Evolutionary conservation across 257 asterid genomes (phyloP).

Genomic region (Osmanthus fragrans): DNA sequence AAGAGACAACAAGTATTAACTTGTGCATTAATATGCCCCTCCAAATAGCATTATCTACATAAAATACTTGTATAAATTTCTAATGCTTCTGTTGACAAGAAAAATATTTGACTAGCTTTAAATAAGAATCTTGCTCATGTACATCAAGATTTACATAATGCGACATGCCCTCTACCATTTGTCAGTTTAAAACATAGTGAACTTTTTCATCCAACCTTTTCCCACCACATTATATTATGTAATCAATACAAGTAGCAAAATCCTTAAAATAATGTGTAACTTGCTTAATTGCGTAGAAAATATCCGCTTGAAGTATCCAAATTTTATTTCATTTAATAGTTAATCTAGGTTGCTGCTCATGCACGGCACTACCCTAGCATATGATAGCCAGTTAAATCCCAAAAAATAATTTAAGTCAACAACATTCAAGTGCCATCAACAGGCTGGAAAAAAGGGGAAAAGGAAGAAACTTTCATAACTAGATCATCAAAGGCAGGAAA

Average conservation of each 20-base stretch:
- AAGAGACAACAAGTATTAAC: neutral
- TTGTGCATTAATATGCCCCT: neutral
- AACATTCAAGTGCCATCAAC: conserved; percentile 7
- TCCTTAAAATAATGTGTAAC: neutral
- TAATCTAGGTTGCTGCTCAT: too few relatives aligned
- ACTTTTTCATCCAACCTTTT: too few relatives aligned
- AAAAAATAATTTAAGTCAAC: conserved; percentile 6
- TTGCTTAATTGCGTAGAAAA: neutral
- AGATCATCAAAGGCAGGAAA: neutral
- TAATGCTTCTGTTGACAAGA: neutral
- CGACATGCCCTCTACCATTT: too few relatives aligned
- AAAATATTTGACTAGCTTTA: neutral
- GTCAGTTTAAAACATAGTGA: too few relatives aligned
- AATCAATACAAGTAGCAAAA: too few relatives aligned
- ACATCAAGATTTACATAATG: too few relatives aligned
- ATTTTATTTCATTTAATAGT: too few relatives aligned
- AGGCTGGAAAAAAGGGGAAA: neutral
- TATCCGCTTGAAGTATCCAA: neutral
- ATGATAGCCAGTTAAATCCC: neutral
- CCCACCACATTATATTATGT: too few relatives aligned
- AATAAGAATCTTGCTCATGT: too few relatives aligned
- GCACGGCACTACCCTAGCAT: too few relatives aligned
- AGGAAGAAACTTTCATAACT: neutral
- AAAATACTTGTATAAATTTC: neutral
- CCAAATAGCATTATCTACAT: neutral